Evolutionary conservation across 257 asterid genomes (phyloP), one percentile per base, ranked within the genome.

Genomic region (Osmanthus fragrans): DNA sequence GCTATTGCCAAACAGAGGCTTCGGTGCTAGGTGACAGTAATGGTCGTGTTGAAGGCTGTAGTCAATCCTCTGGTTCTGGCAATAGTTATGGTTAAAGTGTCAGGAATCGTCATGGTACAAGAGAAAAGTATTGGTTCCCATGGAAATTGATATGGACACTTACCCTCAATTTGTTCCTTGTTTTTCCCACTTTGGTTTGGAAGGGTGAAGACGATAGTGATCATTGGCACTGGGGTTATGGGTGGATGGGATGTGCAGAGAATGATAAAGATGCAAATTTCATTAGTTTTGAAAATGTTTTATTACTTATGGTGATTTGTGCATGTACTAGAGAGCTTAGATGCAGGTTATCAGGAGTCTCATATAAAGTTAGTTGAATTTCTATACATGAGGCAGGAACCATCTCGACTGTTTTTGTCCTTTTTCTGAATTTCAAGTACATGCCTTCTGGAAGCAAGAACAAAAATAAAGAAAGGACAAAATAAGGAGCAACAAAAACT

Each of bases 401-500:
- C 65, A 56, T 56, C 65, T 7, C 13, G 29, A 56, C 30, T 7
- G 29, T 6, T 56, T n/a, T 7, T 56, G 64, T n/a, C 64, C 64
- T n/a, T 19, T 18, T 54, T 54, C 64, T 54, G 3, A 56, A 3
- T 54, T 40, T 7, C 7, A 56, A 56, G 29, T n/a, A n/a, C 66
- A 56, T 19, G 4, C 12, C 64, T 54, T 54, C 64, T 5, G 64
- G 25, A 54, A 54, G 64, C 65, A 56, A 56, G 21, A 63, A 9
- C 7, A 63, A 63, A 27, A 63, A 63, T 15, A 63, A 63, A 63
- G 16, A 11, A 25, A 60, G 33, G 68, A 23, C 32, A 23, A 2
- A 60, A 60, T 15, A 21, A 60, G 2, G 68, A 76, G 34, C 63
- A 63, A 33, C 60, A 36, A 83, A 71, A 69, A 73, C 4, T 51